Percentiles rank a stretch among this genome's conserved stretches.
phyloP scores from a whole-genome alignment of 305 asterid genomes.

The Solanum hybrid region DNA sequence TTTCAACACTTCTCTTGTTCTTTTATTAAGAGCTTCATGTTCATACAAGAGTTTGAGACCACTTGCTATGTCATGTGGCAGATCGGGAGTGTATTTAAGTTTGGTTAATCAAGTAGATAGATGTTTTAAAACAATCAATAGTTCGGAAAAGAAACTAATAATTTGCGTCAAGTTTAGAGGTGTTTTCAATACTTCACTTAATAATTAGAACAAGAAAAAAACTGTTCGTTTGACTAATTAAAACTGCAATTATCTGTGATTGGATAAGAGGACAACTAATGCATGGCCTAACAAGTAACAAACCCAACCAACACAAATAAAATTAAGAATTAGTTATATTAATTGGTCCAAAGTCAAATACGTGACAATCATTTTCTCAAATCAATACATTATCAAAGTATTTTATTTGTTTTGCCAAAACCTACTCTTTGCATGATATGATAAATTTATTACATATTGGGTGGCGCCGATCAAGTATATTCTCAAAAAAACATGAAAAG shows the following conservation, averaged over 20 bases:
- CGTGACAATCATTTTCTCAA: slow-evolving; percentile 5
- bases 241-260: not conserved
- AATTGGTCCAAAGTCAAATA: not conserved
- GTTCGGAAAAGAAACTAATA: too few species aligned
- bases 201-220: not conserved
- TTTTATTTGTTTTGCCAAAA: not conserved
- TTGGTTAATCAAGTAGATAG: too few species aligned
- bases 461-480: not conserved
- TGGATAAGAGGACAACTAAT: not conserved
- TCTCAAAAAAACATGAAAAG: not conserved
- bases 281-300: slow-evolving; percentile 1
- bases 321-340: not conserved
- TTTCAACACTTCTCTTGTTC: too few species aligned
- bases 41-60: not conserved
- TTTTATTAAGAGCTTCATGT: not conserved
- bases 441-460: not conserved
- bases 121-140: fast-evolving
- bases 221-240: not conserved
- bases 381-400: not conserved
- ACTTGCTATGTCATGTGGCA: not conserved
- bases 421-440: not conserved
- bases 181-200: too few species aligned
- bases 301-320: not conserved
- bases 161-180: not conserved
- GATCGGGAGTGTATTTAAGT: not conserved